Percentiles rank a stretch among this genome's conserved stretches.
Conservation (phyloP, 129 eudicot genomes). For the Cynara cardunculus region DNA sequence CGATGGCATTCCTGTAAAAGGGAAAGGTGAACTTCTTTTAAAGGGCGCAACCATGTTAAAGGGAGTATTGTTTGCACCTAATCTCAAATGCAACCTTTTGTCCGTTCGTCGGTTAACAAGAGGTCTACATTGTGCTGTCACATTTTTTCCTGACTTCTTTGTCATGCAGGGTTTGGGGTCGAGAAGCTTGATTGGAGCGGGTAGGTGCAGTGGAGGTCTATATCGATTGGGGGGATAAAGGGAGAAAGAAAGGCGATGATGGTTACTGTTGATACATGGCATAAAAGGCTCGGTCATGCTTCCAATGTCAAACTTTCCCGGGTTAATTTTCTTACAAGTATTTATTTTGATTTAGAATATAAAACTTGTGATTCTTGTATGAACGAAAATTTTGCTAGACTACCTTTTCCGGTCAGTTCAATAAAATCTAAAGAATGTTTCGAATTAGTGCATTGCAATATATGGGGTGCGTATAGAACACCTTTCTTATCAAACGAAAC, state of each 20-base stretch:
- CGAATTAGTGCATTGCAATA: background rate
- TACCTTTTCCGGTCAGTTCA: background rate
- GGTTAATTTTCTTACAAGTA: background rate
- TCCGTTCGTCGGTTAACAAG: background rate
- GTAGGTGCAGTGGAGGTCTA: background rate
- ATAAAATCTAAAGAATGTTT: background rate
- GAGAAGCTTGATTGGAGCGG: constrained; percentile 1
- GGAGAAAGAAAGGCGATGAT: background rate
- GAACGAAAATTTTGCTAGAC: background rate
- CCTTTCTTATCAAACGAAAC: background rate
- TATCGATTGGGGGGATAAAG: background rate
- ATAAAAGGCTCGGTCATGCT: background rate
- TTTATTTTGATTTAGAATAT: background rate
- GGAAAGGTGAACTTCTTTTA: background rate
- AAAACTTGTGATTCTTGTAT: background rate
- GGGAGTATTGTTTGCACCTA: background rate
- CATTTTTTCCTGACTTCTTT: constrained; percentile 9
- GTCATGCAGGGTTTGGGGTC: background rate
- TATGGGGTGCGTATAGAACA: background rate
- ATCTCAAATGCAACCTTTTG: background rate
- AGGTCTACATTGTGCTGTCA: background rate
- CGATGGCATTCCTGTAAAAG: background rate
- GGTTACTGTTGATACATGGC: background rate
- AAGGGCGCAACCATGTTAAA: background rate
- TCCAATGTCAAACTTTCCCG: background rate